Percentiles rank a stretch among this genome's conserved stretches.
phyloP scores from a whole-genome alignment of 2,329 filamentous ascomycete genomes.

The Botrytis aclada region DNA sequence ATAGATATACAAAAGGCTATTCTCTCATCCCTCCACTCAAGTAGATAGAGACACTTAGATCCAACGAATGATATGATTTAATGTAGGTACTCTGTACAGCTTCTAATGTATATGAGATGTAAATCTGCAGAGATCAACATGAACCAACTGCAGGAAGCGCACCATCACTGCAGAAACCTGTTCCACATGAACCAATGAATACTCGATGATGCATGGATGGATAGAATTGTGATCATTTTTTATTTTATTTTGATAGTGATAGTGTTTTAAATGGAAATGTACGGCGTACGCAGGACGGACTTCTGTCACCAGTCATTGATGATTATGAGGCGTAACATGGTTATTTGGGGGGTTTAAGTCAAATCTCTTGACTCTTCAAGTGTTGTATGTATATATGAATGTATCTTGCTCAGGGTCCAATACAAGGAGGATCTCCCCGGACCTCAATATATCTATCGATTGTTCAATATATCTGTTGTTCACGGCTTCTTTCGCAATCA shows the following conservation, averaged over 20 bases:
- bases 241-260: background rate
- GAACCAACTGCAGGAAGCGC: conserved; percentile 5
- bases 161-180: background rate
- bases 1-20: too few species aligned
- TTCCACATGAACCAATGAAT: background rate
- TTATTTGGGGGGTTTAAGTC: background rate
- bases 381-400: background rate
- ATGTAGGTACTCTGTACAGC: background rate
- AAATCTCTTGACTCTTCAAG: background rate
- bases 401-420: background rate
- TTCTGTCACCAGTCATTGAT: background rate
- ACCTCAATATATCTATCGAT: background rate
- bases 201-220: background rate
- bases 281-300: background rate
- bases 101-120: background rate
- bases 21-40: background rate
- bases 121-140: background rate
- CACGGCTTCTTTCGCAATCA: background rate
- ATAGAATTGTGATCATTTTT: background rate
- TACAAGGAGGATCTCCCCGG: background rate
- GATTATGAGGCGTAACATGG: background rate
- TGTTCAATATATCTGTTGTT: background rate
- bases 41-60: background rate
- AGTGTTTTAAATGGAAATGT: background rate
- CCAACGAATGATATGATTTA: background rate